Conservation (phyloP, 2,329 filamentous ascomycete species). For the Pseudovirgaria hyperparasitica region DNA sequence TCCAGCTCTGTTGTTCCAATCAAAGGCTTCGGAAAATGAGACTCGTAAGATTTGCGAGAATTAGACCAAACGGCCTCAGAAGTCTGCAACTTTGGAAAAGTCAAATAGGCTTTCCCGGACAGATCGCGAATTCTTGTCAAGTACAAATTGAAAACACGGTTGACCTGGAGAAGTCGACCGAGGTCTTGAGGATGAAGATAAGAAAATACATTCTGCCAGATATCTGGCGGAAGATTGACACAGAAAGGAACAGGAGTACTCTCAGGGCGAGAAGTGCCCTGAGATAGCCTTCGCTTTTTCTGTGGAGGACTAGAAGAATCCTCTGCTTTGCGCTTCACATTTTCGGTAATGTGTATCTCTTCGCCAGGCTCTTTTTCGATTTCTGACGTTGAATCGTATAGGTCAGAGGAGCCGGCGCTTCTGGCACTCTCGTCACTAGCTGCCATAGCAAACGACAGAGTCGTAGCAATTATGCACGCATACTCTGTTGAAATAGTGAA, state of each 20-base stretch:
- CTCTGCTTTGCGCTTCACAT: slow-evolving; percentile 28
- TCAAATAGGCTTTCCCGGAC: slow-evolving; percentile 16
- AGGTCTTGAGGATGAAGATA: slow-evolving; percentile 51
- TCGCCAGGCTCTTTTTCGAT: too few relatives aligned
- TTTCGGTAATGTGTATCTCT: too few relatives aligned
- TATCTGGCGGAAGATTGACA: slow-evolving; percentile 48
- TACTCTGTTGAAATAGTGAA: too few relatives aligned
- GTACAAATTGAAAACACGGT: slow-evolving; percentile 49
- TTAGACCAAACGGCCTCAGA: slow-evolving; percentile 59
- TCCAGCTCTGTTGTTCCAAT: slow-evolving; percentile 52
- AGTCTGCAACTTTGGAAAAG: slow-evolving; percentile 30
- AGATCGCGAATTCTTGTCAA: slow-evolving; percentile 22
- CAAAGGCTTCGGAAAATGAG: slow-evolving; percentile 57
- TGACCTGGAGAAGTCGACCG: slow-evolving; percentile 53
- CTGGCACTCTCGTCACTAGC: too few relatives aligned
- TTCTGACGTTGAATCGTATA: too few relatives aligned
- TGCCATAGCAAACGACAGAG: too few relatives aligned
- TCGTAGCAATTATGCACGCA: too few relatives aligned
- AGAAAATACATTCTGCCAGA: slow-evolving; percentile 60
- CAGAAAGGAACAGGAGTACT: too few relatives aligned
- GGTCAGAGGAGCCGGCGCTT: too few relatives aligned
- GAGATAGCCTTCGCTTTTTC: slow-evolving; percentile 20
- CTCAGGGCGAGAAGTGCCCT: too few relatives aligned
- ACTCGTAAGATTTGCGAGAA: slow-evolving; percentile 53
- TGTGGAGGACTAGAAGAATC: slow-evolving; percentile 10